These are phyloP conservation scores for Mycosphaerelloides madeirae DNA, from an alignment of 2,329 filamentous ascomycete species.

Conservation along the genomic window DNA sequence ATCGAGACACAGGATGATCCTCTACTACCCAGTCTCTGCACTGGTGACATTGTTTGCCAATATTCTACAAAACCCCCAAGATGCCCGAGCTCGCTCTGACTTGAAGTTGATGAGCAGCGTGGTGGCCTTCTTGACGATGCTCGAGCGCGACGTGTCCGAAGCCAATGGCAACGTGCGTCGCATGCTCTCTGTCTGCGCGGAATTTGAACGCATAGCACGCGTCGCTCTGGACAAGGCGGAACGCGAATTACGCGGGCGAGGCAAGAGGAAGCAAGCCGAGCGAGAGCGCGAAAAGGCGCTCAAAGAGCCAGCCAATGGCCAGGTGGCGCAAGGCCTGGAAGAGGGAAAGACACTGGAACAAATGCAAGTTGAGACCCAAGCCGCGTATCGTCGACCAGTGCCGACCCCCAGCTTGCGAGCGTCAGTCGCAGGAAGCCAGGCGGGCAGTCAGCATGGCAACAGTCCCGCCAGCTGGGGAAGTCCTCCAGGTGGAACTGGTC, in stretches of 20 bases:
- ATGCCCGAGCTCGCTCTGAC: slow-evolving; percentile 81
- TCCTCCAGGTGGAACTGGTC: slow-evolving; percentile 15
- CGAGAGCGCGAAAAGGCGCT: slow-evolving; percentile 34
- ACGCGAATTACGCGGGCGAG: slow-evolving; percentile 70
- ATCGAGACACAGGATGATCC: slow-evolving; percentile 60
- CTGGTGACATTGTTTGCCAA: slow-evolving; percentile 94
- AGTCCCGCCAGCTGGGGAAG: slow-evolving; percentile 30
- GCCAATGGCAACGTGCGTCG: slow-evolving; percentile 79
- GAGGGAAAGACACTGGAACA: slow-evolving; percentile 33
- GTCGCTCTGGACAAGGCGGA: slow-evolving; percentile 88
- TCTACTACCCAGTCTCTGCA: slow-evolving; percentile 95
- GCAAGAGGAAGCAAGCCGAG: slow-evolving; percentile 77
- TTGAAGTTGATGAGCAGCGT: slow-evolving; percentile 88
- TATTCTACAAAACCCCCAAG: slow-evolving; percentile 89
- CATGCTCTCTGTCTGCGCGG: slow-evolving; percentile 90
- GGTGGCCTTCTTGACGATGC: slow-evolving; percentile 82
- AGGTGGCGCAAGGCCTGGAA: slow-evolving; percentile 26
- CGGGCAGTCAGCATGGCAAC: slow-evolving; percentile 19
- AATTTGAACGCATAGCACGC: slow-evolving; percentile 91
- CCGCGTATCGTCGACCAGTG: slow-evolving; percentile 30
- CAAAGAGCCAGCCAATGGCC: slow-evolving; percentile 21
- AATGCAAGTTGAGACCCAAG: slow-evolving; percentile 34
- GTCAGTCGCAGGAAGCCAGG: slow-evolving; percentile 20
- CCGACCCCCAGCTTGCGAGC: slow-evolving; percentile 30
- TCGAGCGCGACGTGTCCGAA: slow-evolving; percentile 63